Conservation (phyloP, 768 basidiomycete species). For the Suillus sp. region DNA sequence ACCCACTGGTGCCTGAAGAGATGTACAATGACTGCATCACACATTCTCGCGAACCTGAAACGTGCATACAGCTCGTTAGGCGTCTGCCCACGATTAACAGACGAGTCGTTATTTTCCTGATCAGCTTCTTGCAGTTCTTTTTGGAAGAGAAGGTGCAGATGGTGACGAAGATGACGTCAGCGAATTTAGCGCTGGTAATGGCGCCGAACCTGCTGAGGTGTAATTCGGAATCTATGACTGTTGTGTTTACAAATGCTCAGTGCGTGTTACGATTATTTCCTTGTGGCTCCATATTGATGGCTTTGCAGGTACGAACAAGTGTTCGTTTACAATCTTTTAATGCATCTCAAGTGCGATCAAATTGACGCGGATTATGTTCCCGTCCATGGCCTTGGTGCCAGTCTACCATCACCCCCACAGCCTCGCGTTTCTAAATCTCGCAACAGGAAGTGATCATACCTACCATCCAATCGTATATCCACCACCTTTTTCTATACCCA, state of each 20-base stretch:
- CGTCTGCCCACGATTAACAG: slow-evolving; percentile 85
- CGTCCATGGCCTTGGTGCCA: slow-evolving; percentile 77
- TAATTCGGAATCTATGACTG: slow-evolving; percentile 81
- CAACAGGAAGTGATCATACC: slow-evolving; percentile 42
- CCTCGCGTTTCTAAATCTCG: slow-evolving; percentile 59
- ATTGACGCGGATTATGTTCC: slow-evolving; percentile 81
- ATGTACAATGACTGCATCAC: slow-evolving; percentile 90
- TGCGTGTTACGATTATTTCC: slow-evolving; percentile 42
- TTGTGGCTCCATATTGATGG: slow-evolving; percentile 10
- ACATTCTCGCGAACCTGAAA: slow-evolving; percentile 62
- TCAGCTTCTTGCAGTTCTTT: slow-evolving; percentile 92
- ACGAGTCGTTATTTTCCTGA: slow-evolving; percentile 81
- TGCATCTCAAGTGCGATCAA: slow-evolving; percentile 74
- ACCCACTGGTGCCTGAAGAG: slow-evolving; percentile 90
- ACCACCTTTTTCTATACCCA: slow-evolving; percentile 10
- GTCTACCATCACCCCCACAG: slow-evolving; percentile 43
- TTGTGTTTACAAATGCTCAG: slow-evolving; percentile 93
- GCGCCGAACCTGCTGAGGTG: slow-evolving; percentile 89
- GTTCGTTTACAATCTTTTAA: slow-evolving; percentile 82
- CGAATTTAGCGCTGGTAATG: slow-evolving; percentile 88
- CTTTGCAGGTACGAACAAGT: slow-evolving; percentile 77
- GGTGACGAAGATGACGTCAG: slow-evolving; percentile 87
- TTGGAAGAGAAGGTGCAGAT: slow-evolving; percentile 72
- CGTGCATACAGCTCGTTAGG: slow-evolving; percentile 73
- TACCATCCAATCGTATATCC: slow-evolving; percentile 2